A percentile compares a stretch with the other conserved stretches of the same genome.
These are phyloP conservation scores for Fusarium secorum DNA, from an alignment of 2,329 filamentous ascomycete genomes.

Conservation along the genomic window DNA sequence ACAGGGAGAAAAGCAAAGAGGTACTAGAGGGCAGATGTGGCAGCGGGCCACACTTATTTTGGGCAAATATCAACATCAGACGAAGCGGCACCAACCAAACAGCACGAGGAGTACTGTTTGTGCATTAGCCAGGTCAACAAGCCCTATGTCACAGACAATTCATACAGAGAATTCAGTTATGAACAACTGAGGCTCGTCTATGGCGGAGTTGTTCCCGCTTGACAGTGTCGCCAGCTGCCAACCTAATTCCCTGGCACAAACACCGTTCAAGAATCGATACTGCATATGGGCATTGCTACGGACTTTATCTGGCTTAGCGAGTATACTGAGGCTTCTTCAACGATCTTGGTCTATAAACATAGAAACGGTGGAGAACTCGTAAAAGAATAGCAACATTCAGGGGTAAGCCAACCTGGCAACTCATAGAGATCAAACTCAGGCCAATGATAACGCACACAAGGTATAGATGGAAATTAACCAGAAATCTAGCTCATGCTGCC, in stretches of 20 bases:
- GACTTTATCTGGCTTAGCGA: rapidly evolving
- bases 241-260: background rate
- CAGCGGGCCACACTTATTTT: background rate
- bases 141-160: background rate
- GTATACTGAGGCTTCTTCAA: rapidly evolving
- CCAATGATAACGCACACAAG: background rate
- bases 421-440: too few species aligned
- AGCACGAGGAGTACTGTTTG: background rate
- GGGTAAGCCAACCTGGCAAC: background rate
- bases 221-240: slow-evolving; percentile 15
- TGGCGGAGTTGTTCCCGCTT: background rate
- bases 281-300: background rate
- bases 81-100: slow-evolving; percentile 14
- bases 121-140: background rate
- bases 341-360: background rate
- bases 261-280: too few species aligned
- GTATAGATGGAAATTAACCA: background rate
- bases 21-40: background rate
- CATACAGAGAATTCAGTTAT: too few species aligned
- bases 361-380: too few species aligned
- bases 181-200: background rate
- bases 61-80: background rate
- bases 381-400: background rate
- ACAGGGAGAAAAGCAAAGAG: background rate
- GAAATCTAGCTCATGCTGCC: rapidly evolving